A percentile compares a stretch with the other conserved stretches of the same genome.
Conservation (phyloP, 495 filamentous ascomycete genomes). For the Darksidea phi region DNA sequence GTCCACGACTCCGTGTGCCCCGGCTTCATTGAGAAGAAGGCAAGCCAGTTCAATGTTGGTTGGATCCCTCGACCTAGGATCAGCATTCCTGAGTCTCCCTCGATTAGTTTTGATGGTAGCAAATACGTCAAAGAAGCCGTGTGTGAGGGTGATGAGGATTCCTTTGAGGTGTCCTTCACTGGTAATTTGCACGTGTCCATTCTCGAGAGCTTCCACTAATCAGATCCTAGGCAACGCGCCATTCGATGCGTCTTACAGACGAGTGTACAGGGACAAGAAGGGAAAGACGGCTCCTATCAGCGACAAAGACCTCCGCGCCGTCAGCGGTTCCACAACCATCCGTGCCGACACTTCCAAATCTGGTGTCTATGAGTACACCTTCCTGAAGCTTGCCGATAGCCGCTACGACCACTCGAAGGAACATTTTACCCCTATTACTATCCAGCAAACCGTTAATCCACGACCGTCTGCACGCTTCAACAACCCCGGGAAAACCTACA, state of each 20-base stretch:
- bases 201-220: conserved; percentile 3
- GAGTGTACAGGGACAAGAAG: conserved; percentile 62
- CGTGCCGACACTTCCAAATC: conserved; percentile 79
- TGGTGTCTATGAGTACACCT: conserved; percentile 81
- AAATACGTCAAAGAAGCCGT: conserved; percentile 71
- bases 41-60: conserved; percentile 71
- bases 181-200: conserved; percentile 52
- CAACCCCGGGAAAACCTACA: conserved; percentile 90
- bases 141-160: conserved; percentile 91
- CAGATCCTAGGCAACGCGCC: conserved; percentile 63
- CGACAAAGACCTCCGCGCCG: conserved; percentile 67
- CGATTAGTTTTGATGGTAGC: conserved; percentile 45
- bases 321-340: conserved; percentile 68
- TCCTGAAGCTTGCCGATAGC: conserved; percentile 73
- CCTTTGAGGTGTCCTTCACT: conserved; percentile 72
- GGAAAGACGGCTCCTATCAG: conserved; percentile 52
- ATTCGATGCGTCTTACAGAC: conserved; percentile 77
- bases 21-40: conserved; percentile 69
- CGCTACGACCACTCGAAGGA: conserved; percentile 74
- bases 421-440: conserved; percentile 60
- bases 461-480: conserved; percentile 76
- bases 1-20: conserved; percentile 76
- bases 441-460: conserved; percentile 79
- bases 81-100: conserved; percentile 60
- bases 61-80: conserved; percentile 83